Conservation (phyloP, 2,329 filamentous ascomycete genomes). For the Ophiocordyceps polyrhachis-furcata region DNA sequence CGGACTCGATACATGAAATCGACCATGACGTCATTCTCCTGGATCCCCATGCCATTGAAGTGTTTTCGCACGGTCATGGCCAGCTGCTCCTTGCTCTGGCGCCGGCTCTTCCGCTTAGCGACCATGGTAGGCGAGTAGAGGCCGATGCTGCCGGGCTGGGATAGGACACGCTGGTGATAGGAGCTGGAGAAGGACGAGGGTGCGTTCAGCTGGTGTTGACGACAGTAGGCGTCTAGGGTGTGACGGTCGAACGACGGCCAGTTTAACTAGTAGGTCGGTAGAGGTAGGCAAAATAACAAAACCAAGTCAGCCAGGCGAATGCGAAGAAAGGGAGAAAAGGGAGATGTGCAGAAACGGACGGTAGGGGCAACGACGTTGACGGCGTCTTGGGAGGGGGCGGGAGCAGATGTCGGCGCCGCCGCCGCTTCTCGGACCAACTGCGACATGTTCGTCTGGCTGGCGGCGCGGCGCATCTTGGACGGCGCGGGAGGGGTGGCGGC, state of each 20-base stretch:
- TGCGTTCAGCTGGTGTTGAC: slow-evolving; percentile 51
- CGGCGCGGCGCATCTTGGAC: slow-evolving; percentile 36
- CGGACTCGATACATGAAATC: slow-evolving; percentile 55
- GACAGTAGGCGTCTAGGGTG: slow-evolving; percentile 56
- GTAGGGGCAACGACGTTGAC: slow-evolving; percentile 14
- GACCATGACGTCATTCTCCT: slow-evolving; percentile 69
- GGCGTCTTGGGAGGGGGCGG: slow-evolving; percentile 8
- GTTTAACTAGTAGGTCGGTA: slow-evolving; percentile 24
- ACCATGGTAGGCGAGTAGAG: slow-evolving; percentile 60
- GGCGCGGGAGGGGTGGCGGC: slow-evolving; percentile 19
- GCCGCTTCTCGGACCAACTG: slow-evolving; percentile 18
- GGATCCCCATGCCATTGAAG: slow-evolving; percentile 63
- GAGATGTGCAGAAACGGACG: slow-evolving; percentile 10
- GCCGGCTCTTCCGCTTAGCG: slow-evolving; percentile 39
- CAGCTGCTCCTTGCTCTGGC: slow-evolving; percentile 55
- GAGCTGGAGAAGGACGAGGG: slow-evolving; percentile 50
- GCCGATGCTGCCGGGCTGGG: slow-evolving; percentile 45
- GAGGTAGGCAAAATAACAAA: too few species aligned
- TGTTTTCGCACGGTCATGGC: slow-evolving; percentile 59
- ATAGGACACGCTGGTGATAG: slow-evolving; percentile 42
- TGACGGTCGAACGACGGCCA: slow-evolving; percentile 51
- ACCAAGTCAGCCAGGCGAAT: background rate
- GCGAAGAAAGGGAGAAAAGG: background rate
- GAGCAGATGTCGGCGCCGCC: slow-evolving; percentile 18
- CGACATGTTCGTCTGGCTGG: slow-evolving; percentile 25